A percentile compares a stretch with the other conserved stretches of the same genome.
Conservation (phyloP, 257 asterid genomes). For the Solanum habrochaites region DNA sequence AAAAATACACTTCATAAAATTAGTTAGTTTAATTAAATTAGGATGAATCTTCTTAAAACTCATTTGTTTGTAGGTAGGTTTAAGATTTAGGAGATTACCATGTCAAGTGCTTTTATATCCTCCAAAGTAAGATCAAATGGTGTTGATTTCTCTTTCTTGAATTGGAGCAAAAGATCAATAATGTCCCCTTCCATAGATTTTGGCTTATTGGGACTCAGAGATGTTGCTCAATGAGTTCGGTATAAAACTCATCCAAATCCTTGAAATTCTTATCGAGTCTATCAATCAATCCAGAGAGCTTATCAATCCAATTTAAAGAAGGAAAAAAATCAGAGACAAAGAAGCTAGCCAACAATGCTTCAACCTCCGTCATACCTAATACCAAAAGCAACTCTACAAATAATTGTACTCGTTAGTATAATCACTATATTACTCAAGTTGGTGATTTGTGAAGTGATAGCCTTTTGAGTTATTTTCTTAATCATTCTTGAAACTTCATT, state of each 20-base stretch:
- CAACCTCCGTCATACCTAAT: not conserved
- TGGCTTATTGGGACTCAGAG: not conserved
- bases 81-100: not conserved
- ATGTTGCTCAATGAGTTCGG: not conserved
- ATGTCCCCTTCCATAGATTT: not conserved
- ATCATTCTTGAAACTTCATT: too few relatives aligned
- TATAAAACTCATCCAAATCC: not conserved
- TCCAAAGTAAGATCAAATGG: too few relatives aligned
- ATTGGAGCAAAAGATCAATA: not conserved
- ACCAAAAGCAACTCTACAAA: not conserved
- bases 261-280: not conserved
- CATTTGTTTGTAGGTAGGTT: not conserved
- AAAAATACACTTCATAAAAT: too few relatives aligned
- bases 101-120: not conserved
- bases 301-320: not conserved
- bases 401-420: not conserved
- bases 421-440: not conserved
- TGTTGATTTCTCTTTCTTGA: not conserved
- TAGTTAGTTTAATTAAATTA: too few relatives aligned
- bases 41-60: too few relatives aligned
- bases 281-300: not conserved
- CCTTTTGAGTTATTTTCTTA: not conserved
- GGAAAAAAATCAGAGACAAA: too few relatives aligned
- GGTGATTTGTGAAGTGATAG: not conserved
- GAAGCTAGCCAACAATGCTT: not conserved